Percentiles rank a stretch among this genome's conserved stretches.
These are phyloP conservation scores for Elsinoe australis DNA, from an alignment of 2,329 filamentous ascomycete species.

Conservation along the genomic window DNA sequence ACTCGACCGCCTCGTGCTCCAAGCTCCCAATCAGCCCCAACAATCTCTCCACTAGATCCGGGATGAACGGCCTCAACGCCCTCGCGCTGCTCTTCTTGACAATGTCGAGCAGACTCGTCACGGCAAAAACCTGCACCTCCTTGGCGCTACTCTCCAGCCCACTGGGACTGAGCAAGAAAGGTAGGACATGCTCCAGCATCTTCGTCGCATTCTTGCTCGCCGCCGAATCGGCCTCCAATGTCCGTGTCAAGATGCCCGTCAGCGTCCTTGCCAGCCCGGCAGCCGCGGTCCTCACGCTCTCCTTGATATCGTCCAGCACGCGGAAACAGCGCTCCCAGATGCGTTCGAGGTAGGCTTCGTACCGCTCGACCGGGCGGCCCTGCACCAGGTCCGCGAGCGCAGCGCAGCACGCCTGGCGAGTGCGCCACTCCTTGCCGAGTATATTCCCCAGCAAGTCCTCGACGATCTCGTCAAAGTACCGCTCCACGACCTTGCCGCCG, in stretches of 20 bases:
- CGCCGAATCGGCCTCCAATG: constrained; percentile 68
- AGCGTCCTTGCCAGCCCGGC: constrained; percentile 74
- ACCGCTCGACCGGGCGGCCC: constrained; percentile 59
- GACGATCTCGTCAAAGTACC: constrained; percentile 83
- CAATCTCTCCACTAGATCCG: constrained; percentile 71
- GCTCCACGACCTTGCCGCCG: constrained; percentile 64
- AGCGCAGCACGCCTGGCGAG: constrained; percentile 83
- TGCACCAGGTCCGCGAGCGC: constrained; percentile 84
- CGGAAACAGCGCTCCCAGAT: constrained; percentile 84
- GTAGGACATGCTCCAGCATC: constrained; percentile 80
- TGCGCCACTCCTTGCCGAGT: constrained; percentile 85
- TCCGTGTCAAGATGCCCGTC: constrained; percentile 76
- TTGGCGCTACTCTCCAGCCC: constrained; percentile 82
- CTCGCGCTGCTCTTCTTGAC: constrained; percentile 78
- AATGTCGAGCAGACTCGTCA: constrained; percentile 75
- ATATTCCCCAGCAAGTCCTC: constrained; percentile 78
- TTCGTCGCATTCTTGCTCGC: constrained; percentile 59
- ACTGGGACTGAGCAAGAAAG: constrained; percentile 81
- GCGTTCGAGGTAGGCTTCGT: constrained; percentile 73
- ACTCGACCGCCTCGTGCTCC: constrained; percentile 84
- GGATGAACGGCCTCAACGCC: constrained; percentile 69
- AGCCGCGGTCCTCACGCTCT: constrained; percentile 73
- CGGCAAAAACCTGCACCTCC: constrained; percentile 76
- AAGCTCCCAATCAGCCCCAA: constrained; percentile 77
- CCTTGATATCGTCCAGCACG: constrained; percentile 93